Evolutionary conservation across 2,329 filamentous ascomycete species (phyloP).

Genomic region (Aspergillus phoenicis): DNA sequence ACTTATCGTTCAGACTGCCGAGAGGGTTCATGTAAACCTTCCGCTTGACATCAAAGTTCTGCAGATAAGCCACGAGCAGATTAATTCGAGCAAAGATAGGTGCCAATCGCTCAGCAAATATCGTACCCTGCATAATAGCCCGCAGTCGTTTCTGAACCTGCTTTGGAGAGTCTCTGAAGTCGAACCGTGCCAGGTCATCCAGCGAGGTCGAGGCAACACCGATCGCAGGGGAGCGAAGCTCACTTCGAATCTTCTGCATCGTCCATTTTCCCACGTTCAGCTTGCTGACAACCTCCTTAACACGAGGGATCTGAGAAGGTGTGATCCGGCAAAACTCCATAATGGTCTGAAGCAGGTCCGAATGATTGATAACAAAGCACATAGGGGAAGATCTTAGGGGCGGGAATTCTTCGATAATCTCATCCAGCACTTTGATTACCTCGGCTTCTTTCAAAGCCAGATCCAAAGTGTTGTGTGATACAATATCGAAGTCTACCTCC

Average conservation of each 20-base stretch:
- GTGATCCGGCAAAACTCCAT: conserved; percentile 87
- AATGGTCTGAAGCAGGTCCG: conserved; percentile 80
- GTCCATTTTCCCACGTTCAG: conserved; percentile 79
- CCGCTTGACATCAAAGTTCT: conserved; percentile 71
- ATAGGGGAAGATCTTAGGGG: conserved; percentile 70
- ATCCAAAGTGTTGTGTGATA: conserved; percentile 80
- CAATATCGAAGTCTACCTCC: conserved; percentile 94
- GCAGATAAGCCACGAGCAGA: conserved; percentile 74
- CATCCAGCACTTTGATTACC: conserved; percentile 89
- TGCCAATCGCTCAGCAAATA: conserved; percentile 54
- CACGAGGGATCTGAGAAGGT: conserved; percentile 64
- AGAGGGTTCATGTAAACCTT: conserved; percentile 85
- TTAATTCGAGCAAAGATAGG: conserved; percentile 74
- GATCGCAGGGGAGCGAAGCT: conserved; percentile 77
- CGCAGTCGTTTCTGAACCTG: conserved; percentile 68
- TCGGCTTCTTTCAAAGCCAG: conserved; percentile 90
- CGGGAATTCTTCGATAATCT: conserved; percentile 80
- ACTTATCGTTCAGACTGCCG: conserved; percentile 85
- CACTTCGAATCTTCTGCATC: conserved; percentile 80
- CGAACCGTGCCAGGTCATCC: conserved; percentile 86
- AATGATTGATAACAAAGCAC: conserved; percentile 90
- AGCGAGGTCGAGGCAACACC: conserved; percentile 86
- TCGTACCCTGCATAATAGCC: conserved; percentile 57
- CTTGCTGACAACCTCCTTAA: conserved; percentile 83
- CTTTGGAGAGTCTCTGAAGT: conserved; percentile 76